These are phyloP conservation scores for Metarhizium brunneum DNA, from an alignment of 2,329 filamentous ascomycete species.

Conservation along the genomic window DNA sequence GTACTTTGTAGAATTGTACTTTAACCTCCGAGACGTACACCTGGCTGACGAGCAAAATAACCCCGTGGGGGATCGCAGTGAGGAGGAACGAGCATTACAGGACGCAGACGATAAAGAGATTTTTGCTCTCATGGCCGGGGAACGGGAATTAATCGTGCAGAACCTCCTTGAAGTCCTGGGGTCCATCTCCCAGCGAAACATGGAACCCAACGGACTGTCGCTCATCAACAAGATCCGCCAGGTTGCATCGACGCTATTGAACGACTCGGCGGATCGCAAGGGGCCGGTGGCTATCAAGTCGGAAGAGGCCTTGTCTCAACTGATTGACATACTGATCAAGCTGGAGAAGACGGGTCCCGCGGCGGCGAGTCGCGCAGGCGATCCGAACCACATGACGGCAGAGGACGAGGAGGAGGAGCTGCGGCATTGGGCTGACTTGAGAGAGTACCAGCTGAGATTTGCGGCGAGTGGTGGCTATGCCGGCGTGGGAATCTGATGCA, in stretches of 20 bases:
- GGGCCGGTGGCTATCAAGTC: slow-evolving; percentile 43
- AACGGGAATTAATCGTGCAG: slow-evolving; percentile 74
- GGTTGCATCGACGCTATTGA: slow-evolving; percentile 71
- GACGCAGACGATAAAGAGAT: slow-evolving; percentile 37
- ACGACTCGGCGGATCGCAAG: slow-evolving; percentile 42
- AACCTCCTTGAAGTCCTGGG: slow-evolving; percentile 67
- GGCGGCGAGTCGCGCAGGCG: slow-evolving; percentile 19
- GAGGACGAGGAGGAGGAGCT: slow-evolving; percentile 70
- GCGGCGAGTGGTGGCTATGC: slow-evolving; percentile 52
- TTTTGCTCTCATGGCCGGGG: slow-evolving; percentile 57
- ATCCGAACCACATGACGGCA: slow-evolving; percentile 30
- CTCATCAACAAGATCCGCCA: slow-evolving; percentile 78
- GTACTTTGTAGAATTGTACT: slow-evolving; percentile 80
- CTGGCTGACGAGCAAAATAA: slow-evolving; percentile 34
- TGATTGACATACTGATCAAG: slow-evolving; percentile 66
- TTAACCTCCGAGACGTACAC: slow-evolving; percentile 62
- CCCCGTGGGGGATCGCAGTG: slow-evolving; percentile 22
- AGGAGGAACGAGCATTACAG: slow-evolving; percentile 27
- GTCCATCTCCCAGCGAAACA: slow-evolving; percentile 73
- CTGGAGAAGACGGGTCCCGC: slow-evolving; percentile 54
- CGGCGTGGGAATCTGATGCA: slow-evolving; percentile 11
- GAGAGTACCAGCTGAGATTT: slow-evolving; percentile 69
- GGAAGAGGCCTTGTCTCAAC: slow-evolving; percentile 62
- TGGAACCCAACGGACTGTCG: slow-evolving; percentile 61
- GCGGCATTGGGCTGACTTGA: slow-evolving; percentile 66